Percentiles rank a stretch among this genome's conserved stretches.
Conservation (phyloP, 225 moss, liverwort and hornwort genomes). For the Sphagnum tenellum region DNA sequence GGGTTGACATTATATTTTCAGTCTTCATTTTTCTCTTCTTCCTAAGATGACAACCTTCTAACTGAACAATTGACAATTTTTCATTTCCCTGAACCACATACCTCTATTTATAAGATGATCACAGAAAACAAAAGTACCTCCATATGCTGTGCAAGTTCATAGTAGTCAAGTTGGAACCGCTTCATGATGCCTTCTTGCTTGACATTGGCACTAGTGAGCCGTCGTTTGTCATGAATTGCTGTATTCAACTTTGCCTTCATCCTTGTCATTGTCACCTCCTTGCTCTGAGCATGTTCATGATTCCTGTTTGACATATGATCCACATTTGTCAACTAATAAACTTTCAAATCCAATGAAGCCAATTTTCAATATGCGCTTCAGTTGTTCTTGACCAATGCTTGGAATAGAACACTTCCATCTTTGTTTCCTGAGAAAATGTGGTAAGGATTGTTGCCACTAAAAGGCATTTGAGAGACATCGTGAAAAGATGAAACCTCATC, state of each 20-base stretch:
- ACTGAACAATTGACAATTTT: neutral
- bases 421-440: no score
- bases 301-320: slow-evolving; percentile 9
- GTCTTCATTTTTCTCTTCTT: neutral
- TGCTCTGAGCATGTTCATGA: slow-evolving; percentile 36
- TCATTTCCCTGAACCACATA: neutral
- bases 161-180: slow-evolving; percentile 51
- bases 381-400: no score
- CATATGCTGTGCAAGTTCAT: slow-evolving; percentile 50
- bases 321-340: no score
- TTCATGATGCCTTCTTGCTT: slow-evolving; percentile 17
- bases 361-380: no score
- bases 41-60: neutral
- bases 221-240: slow-evolving; percentile 29
- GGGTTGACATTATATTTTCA: neutral
- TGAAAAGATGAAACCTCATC: slow-evolving; percentile 23
- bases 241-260: slow-evolving; percentile 49
- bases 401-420: no score
- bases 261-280: slow-evolving; percentile 39
- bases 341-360: no score
- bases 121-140: slow-evolving; percentile 17
- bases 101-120: neutral
- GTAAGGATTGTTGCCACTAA: no score
- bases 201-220: slow-evolving; percentile 21
- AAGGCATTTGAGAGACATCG: no score